Conservation (phyloP, 2,329 filamentous ascomycete genomes). For the Dactylellina parvicollis region DNA sequence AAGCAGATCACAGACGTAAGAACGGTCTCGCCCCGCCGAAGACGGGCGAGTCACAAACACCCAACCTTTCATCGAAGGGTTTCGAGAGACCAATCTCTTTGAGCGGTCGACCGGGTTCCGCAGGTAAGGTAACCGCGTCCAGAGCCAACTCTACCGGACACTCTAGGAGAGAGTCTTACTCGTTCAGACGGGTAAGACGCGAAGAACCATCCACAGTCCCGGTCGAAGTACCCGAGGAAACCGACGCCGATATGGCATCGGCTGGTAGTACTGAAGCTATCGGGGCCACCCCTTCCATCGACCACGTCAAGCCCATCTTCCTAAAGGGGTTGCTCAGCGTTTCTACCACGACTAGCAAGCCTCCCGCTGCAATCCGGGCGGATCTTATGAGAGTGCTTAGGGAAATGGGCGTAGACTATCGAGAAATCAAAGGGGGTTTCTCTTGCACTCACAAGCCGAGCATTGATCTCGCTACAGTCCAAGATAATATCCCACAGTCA, state of each 20-base stretch:
- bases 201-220: constrained; percentile 72
- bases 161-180: constrained; percentile 88
- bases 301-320: constrained; percentile 91
- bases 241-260: constrained; percentile 77
- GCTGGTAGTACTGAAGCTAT: constrained; percentile 66
- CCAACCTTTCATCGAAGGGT: constrained; percentile 56
- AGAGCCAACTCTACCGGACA: constrained; percentile 89
- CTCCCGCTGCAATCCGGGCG: constrained; percentile 81
- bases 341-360: constrained; percentile 92
- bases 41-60: constrained; percentile 58
- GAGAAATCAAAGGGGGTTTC: constrained; percentile 93
- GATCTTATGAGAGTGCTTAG: constrained; percentile 91
- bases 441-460: constrained; percentile 87
- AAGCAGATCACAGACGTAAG: constrained; percentile 57
- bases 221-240: constrained; percentile 84
- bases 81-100: constrained; percentile 56
- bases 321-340: constrained; percentile 97
- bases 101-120: constrained; percentile 52
- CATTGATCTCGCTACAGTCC: constrained; percentile 81
- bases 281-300: constrained; percentile 65
- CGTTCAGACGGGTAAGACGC: constrained; percentile 79
- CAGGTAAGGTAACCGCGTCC: constrained; percentile 43
- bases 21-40: constrained; percentile 58
- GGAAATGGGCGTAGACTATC: constrained; percentile 88
- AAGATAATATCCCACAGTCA: constrained; percentile 65